phyloP scores from a whole-genome alignment of 495 filamentous ascomycete species.

The Rusavskia elegans region DNA sequence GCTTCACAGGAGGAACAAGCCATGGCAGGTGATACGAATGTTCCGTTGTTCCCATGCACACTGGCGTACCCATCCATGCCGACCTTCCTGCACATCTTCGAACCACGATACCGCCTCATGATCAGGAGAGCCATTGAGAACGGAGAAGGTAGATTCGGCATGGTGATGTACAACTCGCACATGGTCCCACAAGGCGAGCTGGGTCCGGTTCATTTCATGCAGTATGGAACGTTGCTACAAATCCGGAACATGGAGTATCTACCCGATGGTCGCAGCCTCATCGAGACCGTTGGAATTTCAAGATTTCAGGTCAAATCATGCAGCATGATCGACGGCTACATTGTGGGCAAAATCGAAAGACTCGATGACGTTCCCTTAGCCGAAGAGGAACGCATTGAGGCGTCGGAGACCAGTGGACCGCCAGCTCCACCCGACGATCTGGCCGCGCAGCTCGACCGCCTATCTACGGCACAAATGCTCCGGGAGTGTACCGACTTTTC shows the following conservation, averaged over 20 bases:
- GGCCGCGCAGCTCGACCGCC: slow-evolving; percentile 31
- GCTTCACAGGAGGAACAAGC: slow-evolving; percentile 31
- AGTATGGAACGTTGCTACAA: slow-evolving; percentile 62
- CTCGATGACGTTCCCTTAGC: slow-evolving; percentile 66
- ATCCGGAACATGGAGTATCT: slow-evolving; percentile 57
- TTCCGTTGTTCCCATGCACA: slow-evolving; percentile 69
- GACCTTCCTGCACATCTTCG: slow-evolving; percentile 79
- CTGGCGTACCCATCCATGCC: slow-evolving; percentile 69
- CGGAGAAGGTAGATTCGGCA: slow-evolving; percentile 61
- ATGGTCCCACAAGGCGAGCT: slow-evolving; percentile 39
- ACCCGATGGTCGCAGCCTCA: slow-evolving; percentile 63
- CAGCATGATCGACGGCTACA: slow-evolving; percentile 56
- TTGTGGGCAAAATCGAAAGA: slow-evolving; percentile 54
- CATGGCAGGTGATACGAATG: slow-evolving; percentile 37
- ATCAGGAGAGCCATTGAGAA: slow-evolving; percentile 59
- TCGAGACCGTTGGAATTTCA: slow-evolving; percentile 59
- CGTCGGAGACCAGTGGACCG: slow-evolving; percentile 29
- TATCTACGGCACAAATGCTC: slow-evolving; percentile 57
- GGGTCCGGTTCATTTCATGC: slow-evolving; percentile 43
- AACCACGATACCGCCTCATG: slow-evolving; percentile 80
- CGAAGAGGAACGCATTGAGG: slow-evolving; percentile 64
- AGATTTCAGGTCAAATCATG: slow-evolving; percentile 56
- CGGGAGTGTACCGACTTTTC: slow-evolving; percentile 49
- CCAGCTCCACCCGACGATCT: slow-evolving; percentile 15
- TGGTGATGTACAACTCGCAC: slow-evolving; percentile 55